Base-by-base conservation (phyloP, 1,284 basidiomycete species). In the Trametes pubescens region DNA sequence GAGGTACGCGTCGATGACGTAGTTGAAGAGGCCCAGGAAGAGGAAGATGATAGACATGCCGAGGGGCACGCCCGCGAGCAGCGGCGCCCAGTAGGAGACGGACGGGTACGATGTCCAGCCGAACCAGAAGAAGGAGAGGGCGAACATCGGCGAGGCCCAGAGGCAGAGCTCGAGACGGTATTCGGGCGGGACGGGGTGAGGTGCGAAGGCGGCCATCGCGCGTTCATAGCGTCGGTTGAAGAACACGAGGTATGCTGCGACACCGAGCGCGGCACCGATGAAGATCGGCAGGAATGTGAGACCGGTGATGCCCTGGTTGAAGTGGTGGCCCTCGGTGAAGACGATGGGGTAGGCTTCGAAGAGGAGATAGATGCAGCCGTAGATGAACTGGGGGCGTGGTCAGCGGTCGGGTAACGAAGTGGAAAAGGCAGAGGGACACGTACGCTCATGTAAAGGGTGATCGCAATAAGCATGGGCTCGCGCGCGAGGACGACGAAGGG, bases 201-300 rank as follows among this genome's bases (percentile, higher is more conserved):
- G 78, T 7, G 76, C 76, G 75, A 78, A 79, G 49, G 76, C 72
- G 0, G 69, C 69, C 1, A 75, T 70, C 4, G 76, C 64, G 32
- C 64, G 64, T 57, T 67, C 70, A 65, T 79, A 78, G 16, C 72
- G 68, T 1, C 75, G 74, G 63, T 77, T 77, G 71, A 75, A 77
- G 60, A 75, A 73, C 18, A 74, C 21, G 21, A 75, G 65, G 65
- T 75, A 74, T 60, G 61, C 32, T 35, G 68, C 4, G 38, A 74
- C 72, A 29, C 68, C 74, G 18, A 72, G 46, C 43, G 56, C 53
- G 22, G 70, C 74, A 40, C 81, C 82, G 14, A 82, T 61, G 62
- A 79, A 81, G 57, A 84, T 78, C 24, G 81, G 81, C 59, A 84
- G 76, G 73, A 84, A 82, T 59, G 80, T 78, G 29, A 85, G 77